Conservation (phyloP, 805 yeast species). For the Sugiyamaella qingdaonensis region DNA sequence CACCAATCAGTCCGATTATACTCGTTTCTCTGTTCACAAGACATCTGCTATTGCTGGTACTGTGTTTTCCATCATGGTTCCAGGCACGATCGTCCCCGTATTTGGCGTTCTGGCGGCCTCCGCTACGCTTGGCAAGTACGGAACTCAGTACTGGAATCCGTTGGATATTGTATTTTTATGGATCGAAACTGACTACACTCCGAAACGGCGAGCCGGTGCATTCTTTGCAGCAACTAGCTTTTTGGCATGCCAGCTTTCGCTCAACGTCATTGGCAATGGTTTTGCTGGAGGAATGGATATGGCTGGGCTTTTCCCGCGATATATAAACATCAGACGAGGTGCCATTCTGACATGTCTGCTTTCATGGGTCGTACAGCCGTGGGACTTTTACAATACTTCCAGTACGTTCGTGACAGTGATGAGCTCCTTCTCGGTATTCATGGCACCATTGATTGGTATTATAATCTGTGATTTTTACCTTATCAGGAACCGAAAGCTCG, state of each 20-base stretch:
- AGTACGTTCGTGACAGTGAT: slow-evolving; percentile 36
- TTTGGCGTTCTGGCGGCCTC: slow-evolving; percentile 46
- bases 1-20: slow-evolving; percentile 41
- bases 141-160: slow-evolving; percentile 46
- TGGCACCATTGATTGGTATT: slow-evolving; percentile 39
- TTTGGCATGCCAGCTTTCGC: slow-evolving; percentile 42
- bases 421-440: slow-evolving; percentile 37
- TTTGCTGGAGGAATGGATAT: slow-evolving; percentile 48
- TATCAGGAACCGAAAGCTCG: slow-evolving; percentile 38
- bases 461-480: slow-evolving; percentile 38
- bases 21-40: slow-evolving; percentile 39
- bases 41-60: slow-evolving; percentile 40
- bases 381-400: slow-evolving; percentile 38
- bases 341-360: slow-evolving; percentile 32
- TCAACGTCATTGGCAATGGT: slow-evolving; percentile 46
- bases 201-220: slow-evolving; percentile 40
- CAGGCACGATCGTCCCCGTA: slow-evolving; percentile 45
- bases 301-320: slow-evolving; percentile 45
- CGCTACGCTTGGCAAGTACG: slow-evolving; percentile 39
- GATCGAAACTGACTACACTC: slow-evolving; percentile 38
- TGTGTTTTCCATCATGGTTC: slow-evolving; percentile 34
- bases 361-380: slow-evolving; percentile 34
- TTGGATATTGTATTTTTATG: slow-evolving; percentile 35
- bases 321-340: slow-evolving; percentile 41
- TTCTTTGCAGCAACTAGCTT: slow-evolving; percentile 38